phyloP scores from a whole-genome alignment of 192 early-diverging fungal genomes.

The Podila epigama region DNA sequence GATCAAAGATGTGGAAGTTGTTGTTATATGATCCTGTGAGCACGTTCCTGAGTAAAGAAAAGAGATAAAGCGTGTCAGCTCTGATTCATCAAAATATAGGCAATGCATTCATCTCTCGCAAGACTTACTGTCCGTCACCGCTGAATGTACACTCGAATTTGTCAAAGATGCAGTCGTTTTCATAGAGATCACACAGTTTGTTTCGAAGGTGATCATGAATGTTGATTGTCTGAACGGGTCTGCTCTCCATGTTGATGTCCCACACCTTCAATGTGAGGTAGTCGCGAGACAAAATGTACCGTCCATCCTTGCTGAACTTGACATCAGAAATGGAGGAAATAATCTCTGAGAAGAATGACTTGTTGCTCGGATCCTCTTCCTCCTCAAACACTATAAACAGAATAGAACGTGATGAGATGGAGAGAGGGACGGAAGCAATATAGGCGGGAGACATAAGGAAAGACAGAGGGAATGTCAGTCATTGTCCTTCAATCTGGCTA shows the following conservation, averaged over 20 bases:
- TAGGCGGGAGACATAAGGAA: too few species aligned
- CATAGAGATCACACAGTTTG: constrained; percentile 98
- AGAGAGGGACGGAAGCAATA: too few species aligned
- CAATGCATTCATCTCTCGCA: too few species aligned
- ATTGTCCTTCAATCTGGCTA: neutral
- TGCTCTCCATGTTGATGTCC: constrained; percentile 98
- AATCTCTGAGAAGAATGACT: constrained; percentile 99
- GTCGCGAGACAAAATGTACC: constrained; percentile 96
- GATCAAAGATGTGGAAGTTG: constrained; percentile 97
- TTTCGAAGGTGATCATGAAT: constrained; percentile 95
- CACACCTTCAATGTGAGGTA: constrained; percentile 98
- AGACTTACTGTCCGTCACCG: constrained; percentile 89
- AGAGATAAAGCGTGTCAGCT: neutral
- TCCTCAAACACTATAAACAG: constrained; percentile 83
- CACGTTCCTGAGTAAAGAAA: constrained; percentile 61
- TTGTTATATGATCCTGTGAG: constrained; percentile 99
- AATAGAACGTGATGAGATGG: too few species aligned
- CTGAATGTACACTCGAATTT: constrained; percentile 99
- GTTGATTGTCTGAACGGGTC: constrained; percentile 93
- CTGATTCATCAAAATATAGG: too few species aligned
- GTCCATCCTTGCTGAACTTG: constrained; percentile 95
- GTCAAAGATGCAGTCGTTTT: constrained; percentile 99
- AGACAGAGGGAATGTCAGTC: neutral
- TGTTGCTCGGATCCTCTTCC: constrained; percentile 90
- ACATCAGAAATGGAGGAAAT: constrained; percentile 98